Conservation (phyloP, 2,329 filamentous ascomycete genomes). For the Verticillium zaregamsianum region DNA sequence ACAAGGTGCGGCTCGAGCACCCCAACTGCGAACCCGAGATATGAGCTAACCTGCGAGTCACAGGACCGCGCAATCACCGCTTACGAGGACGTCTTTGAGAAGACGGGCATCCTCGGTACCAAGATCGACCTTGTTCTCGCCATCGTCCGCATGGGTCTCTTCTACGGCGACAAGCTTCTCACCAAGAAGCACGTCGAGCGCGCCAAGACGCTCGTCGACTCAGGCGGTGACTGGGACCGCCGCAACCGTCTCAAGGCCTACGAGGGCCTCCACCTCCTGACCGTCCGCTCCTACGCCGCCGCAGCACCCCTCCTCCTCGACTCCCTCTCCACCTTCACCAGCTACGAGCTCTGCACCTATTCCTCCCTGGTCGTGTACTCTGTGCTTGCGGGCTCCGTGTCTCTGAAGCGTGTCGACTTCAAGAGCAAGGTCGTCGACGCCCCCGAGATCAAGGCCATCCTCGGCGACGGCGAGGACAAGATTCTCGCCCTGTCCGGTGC, state of each 20-base stretch:
- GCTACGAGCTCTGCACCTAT: slow-evolving; percentile 97
- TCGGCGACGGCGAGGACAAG: slow-evolving; percentile 86
- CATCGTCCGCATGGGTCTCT: slow-evolving; percentile 91
- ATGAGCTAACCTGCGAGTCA: slow-evolving; percentile 11
- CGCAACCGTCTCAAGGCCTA: slow-evolving; percentile 98
- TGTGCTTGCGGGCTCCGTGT: slow-evolving; percentile 88
- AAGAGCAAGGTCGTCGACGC: slow-evolving; percentile 98
- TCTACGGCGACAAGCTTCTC: slow-evolving; percentile 88
- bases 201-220: slow-evolving; percentile 84
- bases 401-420: slow-evolving; percentile 95
- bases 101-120: slow-evolving; percentile 92
- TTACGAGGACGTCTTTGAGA: slow-evolving; percentile 91
- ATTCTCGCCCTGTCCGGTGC: slow-evolving; percentile 76
- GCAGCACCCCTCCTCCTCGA: slow-evolving; percentile 92
- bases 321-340: slow-evolving; percentile 96
- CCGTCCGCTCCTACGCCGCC: slow-evolving; percentile 82
- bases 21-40: neutral
- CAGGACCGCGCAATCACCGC: slow-evolving; percentile 91
- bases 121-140: slow-evolving; percentile 97
- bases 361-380: slow-evolving; percentile 93
- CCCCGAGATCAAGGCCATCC: slow-evolving; percentile 94
- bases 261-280: slow-evolving; percentile 89
- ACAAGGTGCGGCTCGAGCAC: slow-evolving; percentile 63
- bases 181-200: slow-evolving; percentile 94
- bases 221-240: slow-evolving; percentile 96